phyloP scores from a whole-genome alignment of 1,284 basidiomycete species.

The Taiwanofungus camphoratus region DNA sequence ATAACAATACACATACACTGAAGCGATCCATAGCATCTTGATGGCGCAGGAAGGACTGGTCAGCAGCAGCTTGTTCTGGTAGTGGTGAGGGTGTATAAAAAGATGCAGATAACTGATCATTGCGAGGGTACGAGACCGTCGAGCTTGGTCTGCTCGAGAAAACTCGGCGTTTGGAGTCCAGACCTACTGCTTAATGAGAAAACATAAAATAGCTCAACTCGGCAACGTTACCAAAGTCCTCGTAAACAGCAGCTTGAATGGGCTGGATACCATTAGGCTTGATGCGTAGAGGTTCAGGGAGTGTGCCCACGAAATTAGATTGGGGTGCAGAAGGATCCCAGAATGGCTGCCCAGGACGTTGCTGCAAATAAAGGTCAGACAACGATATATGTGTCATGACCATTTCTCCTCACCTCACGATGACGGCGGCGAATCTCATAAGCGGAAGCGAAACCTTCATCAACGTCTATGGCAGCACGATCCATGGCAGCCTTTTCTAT shows the following conservation, averaged over 20 bases:
- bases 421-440: constrained; percentile 87
- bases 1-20: constrained; percentile 36
- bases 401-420: constrained; percentile 56
- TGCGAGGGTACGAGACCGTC: constrained; percentile 47
- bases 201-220: background rate
- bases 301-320: constrained; percentile 69
- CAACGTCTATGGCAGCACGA: constrained; percentile 91
- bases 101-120: constrained; percentile 36
- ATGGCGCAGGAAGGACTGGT: constrained; percentile 44
- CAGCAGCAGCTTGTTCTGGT: constrained; percentile 34
- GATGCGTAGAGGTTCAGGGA: constrained; percentile 90
- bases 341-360: constrained; percentile 71
- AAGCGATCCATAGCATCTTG: constrained; percentile 77
- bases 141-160: constrained; percentile 61
- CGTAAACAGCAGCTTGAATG: constrained; percentile 88
- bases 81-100: constrained; percentile 49
- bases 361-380: constrained; percentile 28
- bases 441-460: constrained; percentile 80
- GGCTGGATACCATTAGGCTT: constrained; percentile 79
- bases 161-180: constrained; percentile 47
- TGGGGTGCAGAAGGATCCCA: constrained; percentile 78
- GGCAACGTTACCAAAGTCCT: constrained; percentile 77
- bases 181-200: constrained; percentile 27
- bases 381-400: background rate
- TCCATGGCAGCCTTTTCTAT: constrained; percentile 99